These are phyloP conservation scores for Neurospora discreta DNA, from an alignment of 495 filamentous ascomycete genomes.

Conservation along the genomic window DNA sequence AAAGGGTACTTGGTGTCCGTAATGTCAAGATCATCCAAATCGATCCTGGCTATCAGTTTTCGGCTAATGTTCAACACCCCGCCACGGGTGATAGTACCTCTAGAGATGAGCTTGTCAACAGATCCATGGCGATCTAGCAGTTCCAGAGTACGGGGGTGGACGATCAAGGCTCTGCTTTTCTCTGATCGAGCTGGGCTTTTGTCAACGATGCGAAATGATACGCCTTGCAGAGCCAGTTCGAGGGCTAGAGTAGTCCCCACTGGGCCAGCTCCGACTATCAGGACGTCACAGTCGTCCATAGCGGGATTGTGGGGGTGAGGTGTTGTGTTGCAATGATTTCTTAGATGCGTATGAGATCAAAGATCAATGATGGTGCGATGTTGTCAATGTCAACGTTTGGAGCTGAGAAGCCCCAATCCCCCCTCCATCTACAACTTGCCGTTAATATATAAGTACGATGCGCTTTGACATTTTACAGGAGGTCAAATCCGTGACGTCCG, in stretches of 20 bases:
- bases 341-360: background rate
- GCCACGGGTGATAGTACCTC: slow-evolving; percentile 19
- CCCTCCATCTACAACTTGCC: background rate
- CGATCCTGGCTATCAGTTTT: slow-evolving; percentile 11
- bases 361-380: background rate
- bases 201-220: slow-evolving; percentile 34
- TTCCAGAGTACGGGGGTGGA: slow-evolving; percentile 35
- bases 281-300: slow-evolving; percentile 22
- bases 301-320: background rate
- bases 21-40: slow-evolving; percentile 18
- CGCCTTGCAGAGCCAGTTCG: slow-evolving; percentile 22
- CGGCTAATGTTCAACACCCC: slow-evolving; percentile 23
- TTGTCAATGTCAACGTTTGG: background rate
- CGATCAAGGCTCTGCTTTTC: slow-evolving; percentile 32
- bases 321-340: background rate
- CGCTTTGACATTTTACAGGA: background rate
- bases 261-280: slow-evolving; percentile 27
- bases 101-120: slow-evolving; percentile 17
- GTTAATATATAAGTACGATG: background rate
- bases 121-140: slow-evolving; percentile 34
- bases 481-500: background rate
- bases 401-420: background rate
- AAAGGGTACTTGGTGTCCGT: slow-evolving; percentile 25
- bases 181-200: slow-evolving; percentile 22
- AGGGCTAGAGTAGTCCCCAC: slow-evolving; percentile 23